Evolutionary conservation across 2,329 filamentous ascomycete genomes (phyloP).

Genomic region (Phyllachora maydis): DNA sequence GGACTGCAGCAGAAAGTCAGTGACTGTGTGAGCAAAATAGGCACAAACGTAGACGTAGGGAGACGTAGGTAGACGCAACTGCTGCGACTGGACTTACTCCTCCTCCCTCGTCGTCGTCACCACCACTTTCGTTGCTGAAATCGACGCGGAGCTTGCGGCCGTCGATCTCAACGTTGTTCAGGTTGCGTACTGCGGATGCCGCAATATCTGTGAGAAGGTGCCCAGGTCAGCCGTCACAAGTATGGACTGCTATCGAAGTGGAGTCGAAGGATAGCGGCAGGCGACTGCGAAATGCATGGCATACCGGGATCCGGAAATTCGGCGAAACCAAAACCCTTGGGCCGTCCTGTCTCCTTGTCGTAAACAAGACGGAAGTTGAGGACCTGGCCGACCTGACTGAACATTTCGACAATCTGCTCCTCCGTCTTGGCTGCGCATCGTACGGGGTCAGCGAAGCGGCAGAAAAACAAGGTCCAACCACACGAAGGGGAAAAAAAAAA

Average conservation of each 20-base stretch:
- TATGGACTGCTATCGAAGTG: too few species aligned
- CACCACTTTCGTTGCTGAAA: conserved; percentile 82
- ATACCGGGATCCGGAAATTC: conserved; percentile 82
- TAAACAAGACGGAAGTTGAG: conserved; percentile 86
- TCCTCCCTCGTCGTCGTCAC: conserved; percentile 34
- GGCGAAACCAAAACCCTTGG: conserved; percentile 92
- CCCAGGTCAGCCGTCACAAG: conserved; percentile 2
- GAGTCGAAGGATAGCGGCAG: too few species aligned
- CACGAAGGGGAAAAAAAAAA: too few species aligned
- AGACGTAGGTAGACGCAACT: too few species aligned
- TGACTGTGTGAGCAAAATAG: too few species aligned
- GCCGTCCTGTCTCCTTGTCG: conserved; percentile 82
- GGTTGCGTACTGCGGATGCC: conserved; percentile 80
- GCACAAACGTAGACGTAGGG: too few species aligned
- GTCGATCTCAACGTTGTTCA: conserved; percentile 92
- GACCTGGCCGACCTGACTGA: conserved; percentile 75
- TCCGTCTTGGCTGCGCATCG: conserved; percentile 68
- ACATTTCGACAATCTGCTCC: conserved; percentile 88
- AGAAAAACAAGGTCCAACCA: too few species aligned
- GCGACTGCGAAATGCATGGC: conserved; percentile 3
- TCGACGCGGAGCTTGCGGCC: conserved; percentile 86
- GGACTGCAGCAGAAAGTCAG: too few species aligned
- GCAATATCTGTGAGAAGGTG: conserved; percentile 39
- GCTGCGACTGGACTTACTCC: conserved; percentile 6
- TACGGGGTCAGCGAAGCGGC: too few species aligned